A percentile compares a stretch with the other conserved stretches of the same genome.
These are phyloP conservation scores for Haplosporangium sp. DNA, from an alignment of 371 early-diverging fungal species.

Conservation along the genomic window DNA sequence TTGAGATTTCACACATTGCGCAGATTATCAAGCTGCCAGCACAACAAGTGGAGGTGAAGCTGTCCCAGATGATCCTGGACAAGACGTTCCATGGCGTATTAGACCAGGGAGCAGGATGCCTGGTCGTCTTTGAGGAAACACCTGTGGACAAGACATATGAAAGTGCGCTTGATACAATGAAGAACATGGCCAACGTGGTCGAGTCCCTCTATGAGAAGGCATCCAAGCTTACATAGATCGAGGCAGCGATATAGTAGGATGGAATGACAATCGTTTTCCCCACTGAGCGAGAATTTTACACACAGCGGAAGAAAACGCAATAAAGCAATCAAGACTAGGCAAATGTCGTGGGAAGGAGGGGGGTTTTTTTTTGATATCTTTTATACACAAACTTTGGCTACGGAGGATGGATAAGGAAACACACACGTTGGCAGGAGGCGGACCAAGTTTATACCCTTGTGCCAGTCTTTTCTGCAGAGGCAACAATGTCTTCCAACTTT, in stretches of 20 bases:
- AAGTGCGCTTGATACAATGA: conserved; percentile 92
- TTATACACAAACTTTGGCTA: no score
- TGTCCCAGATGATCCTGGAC: conserved; percentile 99
- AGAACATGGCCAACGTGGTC: conserved; percentile 94
- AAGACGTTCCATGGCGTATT: conserved; percentile 95
- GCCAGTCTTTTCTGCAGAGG: conserved; percentile 69
- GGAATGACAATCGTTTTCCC: no score
- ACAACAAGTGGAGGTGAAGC: conserved; percentile 92
- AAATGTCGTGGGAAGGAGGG: neutral
- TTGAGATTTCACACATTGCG: conserved; percentile 96
- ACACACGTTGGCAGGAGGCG: neutral
- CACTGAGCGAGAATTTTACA: no score
- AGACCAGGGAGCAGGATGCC: conserved; percentile 96
- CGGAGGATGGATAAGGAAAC: neutral
- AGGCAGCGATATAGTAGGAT: neutral
- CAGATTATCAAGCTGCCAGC: conserved; percentile 91
- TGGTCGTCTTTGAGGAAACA: conserved; percentile 94
- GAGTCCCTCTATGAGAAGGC: conserved; percentile 95
- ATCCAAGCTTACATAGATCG: conserved; percentile 42
- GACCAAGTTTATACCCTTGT: conserved; percentile 25
- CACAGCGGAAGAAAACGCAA: no score
- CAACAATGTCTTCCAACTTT: conserved; percentile 68
- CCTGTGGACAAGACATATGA: conserved; percentile 93
- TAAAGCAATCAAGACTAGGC: no score
- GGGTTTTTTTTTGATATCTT: no score